Base-by-base conservation (phyloP, 495 filamentous ascomycete species). In the Aspergillus diversus region DNA sequence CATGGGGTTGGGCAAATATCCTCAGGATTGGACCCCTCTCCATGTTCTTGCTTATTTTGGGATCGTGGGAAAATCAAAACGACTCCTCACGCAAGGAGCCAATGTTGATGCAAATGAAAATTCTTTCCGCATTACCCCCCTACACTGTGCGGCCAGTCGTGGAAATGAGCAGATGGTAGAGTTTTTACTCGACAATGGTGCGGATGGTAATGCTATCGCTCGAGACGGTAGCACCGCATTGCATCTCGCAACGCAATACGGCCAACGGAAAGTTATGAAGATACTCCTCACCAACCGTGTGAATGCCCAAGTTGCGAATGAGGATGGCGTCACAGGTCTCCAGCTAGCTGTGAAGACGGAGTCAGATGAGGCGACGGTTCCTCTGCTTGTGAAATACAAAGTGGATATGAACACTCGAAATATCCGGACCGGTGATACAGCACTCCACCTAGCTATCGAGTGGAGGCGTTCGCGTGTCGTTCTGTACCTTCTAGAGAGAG, bases 131-230 rank as follows among this genome's bases (percentile, higher is more conserved):
- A 3, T 74, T 0, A 73, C 70, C 0, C 65, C 74, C 15, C 47
- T 78, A 3, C 75, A 78, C n/a, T 78, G 75, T 59, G 80, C 79
- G 0, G 73, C 75, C 1, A 56, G 66, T 39, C 68, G 53, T 9
- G 79, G 80, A 3, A 59, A 80, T 34, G 75, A 75, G 0, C 67
- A 75, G n/a, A 79, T 80, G 67, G 68, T 75, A 7, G 72, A 73
- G 39, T 67, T 80, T 0, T 57, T 83, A 2, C 65, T 81, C 6
- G 63, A 71, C 5, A 54, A 71, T 43, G 59, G 59, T 6, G 72
- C 66, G 7, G 65, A 78, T 47, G 42, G 60, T 32, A 71, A 78
- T 63, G 67, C 69, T 0, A 47, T 58, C 5, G 48, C 56, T 9
- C 51, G 53, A 27, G 12, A 72, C 11, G 77, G 74, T 0, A 65